A percentile compares a stretch with the other conserved stretches of the same genome.
These are phyloP conservation scores for Hypoxylon sp. DNA, from an alignment of 2,329 filamentous ascomycete species.

Conservation along the genomic window DNA sequence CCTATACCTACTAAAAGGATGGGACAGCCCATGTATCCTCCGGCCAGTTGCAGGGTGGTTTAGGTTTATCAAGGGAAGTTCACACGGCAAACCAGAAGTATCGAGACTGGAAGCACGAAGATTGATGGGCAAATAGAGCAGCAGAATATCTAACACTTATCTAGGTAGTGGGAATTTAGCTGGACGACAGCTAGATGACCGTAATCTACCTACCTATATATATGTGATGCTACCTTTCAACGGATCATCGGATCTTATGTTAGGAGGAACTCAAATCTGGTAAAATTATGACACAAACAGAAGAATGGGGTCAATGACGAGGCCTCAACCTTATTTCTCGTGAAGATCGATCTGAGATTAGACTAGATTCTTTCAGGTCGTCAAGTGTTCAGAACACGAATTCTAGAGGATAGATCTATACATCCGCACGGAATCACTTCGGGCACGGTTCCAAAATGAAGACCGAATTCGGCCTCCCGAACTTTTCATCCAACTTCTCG, in stretches of 20 bases:
- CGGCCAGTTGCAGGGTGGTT: background rate
- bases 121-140: background rate
- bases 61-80: background rate
- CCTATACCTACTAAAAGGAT: background rate
- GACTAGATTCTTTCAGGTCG: background rate
- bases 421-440: background rate
- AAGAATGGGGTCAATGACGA: constrained; percentile 19
- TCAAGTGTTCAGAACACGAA: background rate
- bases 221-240: background rate
- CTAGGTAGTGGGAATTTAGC: background rate
- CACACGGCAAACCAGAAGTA: background rate
- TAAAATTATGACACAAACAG: constrained; percentile 6
- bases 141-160: background rate
- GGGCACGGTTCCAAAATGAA: background rate
- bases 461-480: background rate
- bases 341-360: background rate
- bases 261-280: constrained; percentile 4
- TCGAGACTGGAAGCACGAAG: background rate
- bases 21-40: background rate
- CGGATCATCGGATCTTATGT: constrained; percentile 6
- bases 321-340: constrained; percentile 21
- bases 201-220: background rate
- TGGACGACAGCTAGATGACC: background rate
- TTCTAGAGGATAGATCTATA: background rate
- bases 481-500: background rate